Evolutionary conservation across 148 eudicot species (phyloP).

Genomic region (Beta vulgaris): DNA sequence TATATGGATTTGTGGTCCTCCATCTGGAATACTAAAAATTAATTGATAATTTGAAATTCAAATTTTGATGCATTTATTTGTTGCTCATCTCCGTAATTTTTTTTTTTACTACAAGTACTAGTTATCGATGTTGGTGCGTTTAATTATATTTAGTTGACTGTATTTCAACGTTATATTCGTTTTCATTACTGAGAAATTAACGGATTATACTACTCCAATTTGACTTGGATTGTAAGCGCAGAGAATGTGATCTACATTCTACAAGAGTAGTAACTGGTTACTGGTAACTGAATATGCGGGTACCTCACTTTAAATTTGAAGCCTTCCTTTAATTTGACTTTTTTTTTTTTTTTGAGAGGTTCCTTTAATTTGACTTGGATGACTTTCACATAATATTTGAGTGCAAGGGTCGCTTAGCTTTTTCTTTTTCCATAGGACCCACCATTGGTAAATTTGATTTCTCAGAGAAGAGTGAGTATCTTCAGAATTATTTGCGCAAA

Average conservation of each 20-base stretch:
- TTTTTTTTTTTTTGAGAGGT: no score
- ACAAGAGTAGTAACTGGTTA: constrained; percentile 1
- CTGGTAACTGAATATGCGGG: constrained; percentile 17
- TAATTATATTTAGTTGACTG: neutral
- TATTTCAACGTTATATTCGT: neutral
- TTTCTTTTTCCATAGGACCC: constrained; percentile 18
- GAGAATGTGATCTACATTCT: neutral
- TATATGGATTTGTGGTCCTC: constrained; percentile 25
- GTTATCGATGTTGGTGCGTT: neutral
- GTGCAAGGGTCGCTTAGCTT: constrained; percentile 15
- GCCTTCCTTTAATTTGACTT: constrained; percentile 5
- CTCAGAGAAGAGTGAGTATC: neutral
- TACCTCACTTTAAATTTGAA: constrained; percentile 21
- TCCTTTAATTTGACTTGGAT: constrained; percentile 1
- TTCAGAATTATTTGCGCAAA: constrained; percentile 15
- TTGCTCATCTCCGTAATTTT: no score
- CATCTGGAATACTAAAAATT: neutral
- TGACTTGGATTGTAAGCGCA: constrained; percentile 17
- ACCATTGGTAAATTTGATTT: constrained; percentile 19
- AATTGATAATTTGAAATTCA: constrained; percentile 17
- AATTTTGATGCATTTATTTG: constrained; percentile 9
- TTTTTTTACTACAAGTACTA: neutral
- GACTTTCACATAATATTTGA: neutral
- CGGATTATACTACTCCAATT: neutral
- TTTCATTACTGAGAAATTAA: neutral